These are phyloP conservation scores for Phellinidium pouzarii DNA, from an alignment of 1,284 basidiomycete species.

Conservation along the genomic window DNA sequence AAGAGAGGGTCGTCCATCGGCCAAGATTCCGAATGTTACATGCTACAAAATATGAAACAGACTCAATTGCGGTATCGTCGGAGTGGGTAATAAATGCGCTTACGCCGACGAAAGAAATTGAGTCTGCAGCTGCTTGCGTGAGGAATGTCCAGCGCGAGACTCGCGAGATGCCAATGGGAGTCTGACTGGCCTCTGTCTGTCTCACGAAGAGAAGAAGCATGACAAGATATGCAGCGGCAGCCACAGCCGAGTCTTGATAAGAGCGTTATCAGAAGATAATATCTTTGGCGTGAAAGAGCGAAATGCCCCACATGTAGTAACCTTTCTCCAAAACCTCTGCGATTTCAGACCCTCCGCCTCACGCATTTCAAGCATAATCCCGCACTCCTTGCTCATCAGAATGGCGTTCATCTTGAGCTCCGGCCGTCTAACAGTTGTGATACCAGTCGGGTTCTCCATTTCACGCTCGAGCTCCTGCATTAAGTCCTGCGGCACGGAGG, in stretches of 20 bases:
- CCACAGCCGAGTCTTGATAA: slow-evolving; percentile 60
- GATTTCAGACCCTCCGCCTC: slow-evolving; percentile 67
- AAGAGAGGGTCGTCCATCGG: slow-evolving; percentile 71
- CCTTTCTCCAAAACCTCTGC: slow-evolving; percentile 70
- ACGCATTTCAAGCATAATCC: slow-evolving; percentile 59
- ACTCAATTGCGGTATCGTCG: not conserved
- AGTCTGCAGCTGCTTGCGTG: slow-evolving; percentile 69
- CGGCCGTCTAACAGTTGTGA: slow-evolving; percentile 48
- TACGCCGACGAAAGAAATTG: slow-evolving; percentile 72
- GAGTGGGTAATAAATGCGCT: slow-evolving; percentile 17
- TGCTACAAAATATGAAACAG: slow-evolving; percentile 34
- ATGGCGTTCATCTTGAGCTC: slow-evolving; percentile 55
- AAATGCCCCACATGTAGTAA: slow-evolving; percentile 64
- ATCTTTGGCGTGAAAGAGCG: not conserved
- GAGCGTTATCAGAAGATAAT: not conserved
- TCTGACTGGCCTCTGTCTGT: slow-evolving; percentile 70
- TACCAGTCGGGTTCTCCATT: slow-evolving; percentile 63
- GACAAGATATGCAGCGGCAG: slow-evolving; percentile 59
- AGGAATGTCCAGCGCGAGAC: slow-evolving; percentile 79
- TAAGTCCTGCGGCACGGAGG: slow-evolving; percentile 40
- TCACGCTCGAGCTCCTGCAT: slow-evolving; percentile 70
- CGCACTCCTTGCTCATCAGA: slow-evolving; percentile 73
- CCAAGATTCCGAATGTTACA: slow-evolving; percentile 76
- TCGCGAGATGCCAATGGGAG: slow-evolving; percentile 69
- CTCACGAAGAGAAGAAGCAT: slow-evolving; percentile 64